phyloP scores from a whole-genome alignment of 176 grass and related monocot species.

The Themeda triandra region DNA sequence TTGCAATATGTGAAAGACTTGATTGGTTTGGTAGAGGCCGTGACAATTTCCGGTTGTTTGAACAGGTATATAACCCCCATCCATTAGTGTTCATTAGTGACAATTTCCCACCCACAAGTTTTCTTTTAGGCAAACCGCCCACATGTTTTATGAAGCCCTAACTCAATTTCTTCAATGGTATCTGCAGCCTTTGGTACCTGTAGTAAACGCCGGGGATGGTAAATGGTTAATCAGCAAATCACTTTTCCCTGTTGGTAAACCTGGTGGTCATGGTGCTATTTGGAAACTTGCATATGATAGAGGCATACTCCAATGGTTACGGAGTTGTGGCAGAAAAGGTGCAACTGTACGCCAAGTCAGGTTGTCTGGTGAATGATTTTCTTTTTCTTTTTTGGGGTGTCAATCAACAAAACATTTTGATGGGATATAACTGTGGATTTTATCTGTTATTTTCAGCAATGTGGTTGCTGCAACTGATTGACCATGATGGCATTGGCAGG shows the following conservation, averaged over 20 bases:
- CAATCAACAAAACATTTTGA: slow-evolving; percentile 8
- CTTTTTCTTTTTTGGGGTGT: background rate
- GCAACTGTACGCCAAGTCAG: slow-evolving; percentile 97
- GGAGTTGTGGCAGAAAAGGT: slow-evolving; percentile 73
- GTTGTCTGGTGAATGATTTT: slow-evolving; percentile 30
- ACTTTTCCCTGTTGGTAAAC: slow-evolving; percentile 83
- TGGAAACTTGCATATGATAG: slow-evolving; percentile 94
- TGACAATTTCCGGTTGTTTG: slow-evolving; percentile 81
- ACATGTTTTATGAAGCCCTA: background rate
- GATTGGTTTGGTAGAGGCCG: slow-evolving; percentile 89
- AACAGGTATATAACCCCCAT: too few species aligned
- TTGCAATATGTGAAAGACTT: slow-evolving; percentile 71
- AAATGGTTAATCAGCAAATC: slow-evolving; percentile 73
- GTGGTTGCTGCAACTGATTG: slow-evolving; percentile 97
- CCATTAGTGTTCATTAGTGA: too few species aligned
- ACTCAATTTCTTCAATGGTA: slow-evolving; percentile 24
- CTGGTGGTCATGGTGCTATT: slow-evolving; percentile 92
- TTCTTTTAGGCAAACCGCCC: too few species aligned
- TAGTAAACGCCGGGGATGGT: slow-evolving; percentile 81
- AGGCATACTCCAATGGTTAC: slow-evolving; percentile 89
- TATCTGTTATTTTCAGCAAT: slow-evolving; percentile 65
- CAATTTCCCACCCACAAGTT: too few species aligned
- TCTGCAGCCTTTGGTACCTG: slow-evolving; percentile 87
- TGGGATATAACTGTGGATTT: slow-evolving; percentile 10
- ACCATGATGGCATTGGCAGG: slow-evolving; percentile 93